These are phyloP conservation scores for Anacardium occidentale DNA, from an alignment of 345 rosid species.

Conservation along the genomic window DNA sequence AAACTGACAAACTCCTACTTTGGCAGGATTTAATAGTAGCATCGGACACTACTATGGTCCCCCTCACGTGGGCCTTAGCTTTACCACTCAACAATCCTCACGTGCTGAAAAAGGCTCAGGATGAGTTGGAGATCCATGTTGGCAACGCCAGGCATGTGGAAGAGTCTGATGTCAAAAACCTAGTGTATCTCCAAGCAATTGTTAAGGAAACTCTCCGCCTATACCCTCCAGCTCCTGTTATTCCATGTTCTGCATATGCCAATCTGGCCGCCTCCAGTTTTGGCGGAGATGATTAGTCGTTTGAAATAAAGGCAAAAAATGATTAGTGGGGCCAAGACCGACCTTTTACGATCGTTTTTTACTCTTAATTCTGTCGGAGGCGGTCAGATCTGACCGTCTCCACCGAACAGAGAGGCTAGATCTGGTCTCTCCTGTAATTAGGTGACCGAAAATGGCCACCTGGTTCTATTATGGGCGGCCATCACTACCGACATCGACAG, in stretches of 20 bases:
- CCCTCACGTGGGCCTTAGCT: conserved; percentile 33
- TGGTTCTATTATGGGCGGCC: no score
- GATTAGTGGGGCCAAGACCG: no score
- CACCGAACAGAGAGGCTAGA: no score
- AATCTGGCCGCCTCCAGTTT: no score
- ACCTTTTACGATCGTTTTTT: no score
- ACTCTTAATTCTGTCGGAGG: no score
- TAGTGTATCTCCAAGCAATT: conserved; percentile 28
- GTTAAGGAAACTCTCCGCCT: conserved; percentile 40
- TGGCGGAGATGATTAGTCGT: no score
- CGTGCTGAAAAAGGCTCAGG: conserved; percentile 23
- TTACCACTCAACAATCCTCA: conserved; percentile 25
- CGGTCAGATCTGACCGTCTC: no score
- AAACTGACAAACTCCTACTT: neutral
- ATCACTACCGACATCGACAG: no score
- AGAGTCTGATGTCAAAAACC: conserved; percentile 19
- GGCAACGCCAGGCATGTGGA: conserved; percentile 16
- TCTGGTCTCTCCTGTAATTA: no score
- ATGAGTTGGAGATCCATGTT: conserved; percentile 24
- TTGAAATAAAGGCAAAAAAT: no score
- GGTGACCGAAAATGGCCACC: no score
- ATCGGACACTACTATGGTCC: conserved; percentile 23
- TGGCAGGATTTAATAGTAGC: conserved; percentile 27
- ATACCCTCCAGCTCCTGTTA: conserved; percentile 29
- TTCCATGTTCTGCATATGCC: conserved; percentile 20